Percentiles rank a stretch among this genome's conserved stretches.
Evolutionary conservation across 2,329 filamentous ascomycete species (phyloP).

Genomic region (Coniochaeta sp.): DNA sequence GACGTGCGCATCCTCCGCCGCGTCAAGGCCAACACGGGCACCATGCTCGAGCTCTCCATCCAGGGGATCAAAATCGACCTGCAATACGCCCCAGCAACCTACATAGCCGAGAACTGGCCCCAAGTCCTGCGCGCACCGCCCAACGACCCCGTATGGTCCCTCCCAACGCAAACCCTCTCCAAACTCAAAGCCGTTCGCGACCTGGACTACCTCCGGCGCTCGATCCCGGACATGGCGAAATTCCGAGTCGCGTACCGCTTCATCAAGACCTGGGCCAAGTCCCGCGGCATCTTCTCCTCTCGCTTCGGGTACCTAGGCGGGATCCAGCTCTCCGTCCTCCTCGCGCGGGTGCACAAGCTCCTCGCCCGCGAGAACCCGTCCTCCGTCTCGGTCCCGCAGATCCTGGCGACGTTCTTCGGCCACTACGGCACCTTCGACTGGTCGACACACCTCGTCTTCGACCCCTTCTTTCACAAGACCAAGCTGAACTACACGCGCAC

Average conservation of each 20-base stretch:
- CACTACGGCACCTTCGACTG: conserved; percentile 58
- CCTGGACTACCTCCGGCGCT: conserved; percentile 50
- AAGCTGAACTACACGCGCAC: conserved; percentile 46
- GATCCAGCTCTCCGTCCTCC: conserved; percentile 56
- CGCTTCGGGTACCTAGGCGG: conserved; percentile 60
- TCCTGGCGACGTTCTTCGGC: conserved; percentile 54
- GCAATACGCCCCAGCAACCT: conserved; percentile 57
- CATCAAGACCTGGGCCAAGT: conserved; percentile 55
- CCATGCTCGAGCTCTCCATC: conserved; percentile 59
- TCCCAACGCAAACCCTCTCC: conserved; percentile 48
- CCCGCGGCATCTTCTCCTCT: conserved; percentile 57
- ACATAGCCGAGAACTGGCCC: conserved; percentile 47
- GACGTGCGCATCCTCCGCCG: conserved; percentile 47
- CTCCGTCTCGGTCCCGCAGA: conserved; percentile 38
- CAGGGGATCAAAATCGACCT: conserved; percentile 52
- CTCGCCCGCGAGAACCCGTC: conserved; percentile 28
- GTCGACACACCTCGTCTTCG: conserved; percentile 45
- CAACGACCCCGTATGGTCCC: conserved; percentile 45
- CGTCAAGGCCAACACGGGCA: conserved; percentile 51
- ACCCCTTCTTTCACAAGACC: conserved; percentile 49
- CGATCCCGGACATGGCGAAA: conserved; percentile 49
- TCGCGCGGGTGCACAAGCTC: conserved; percentile 55
- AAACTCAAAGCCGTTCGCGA: conserved; percentile 61
- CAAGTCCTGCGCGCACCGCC: conserved; percentile 37
- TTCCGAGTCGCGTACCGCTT: conserved; percentile 54